A percentile compares a stretch with the other conserved stretches of the same genome.
Conservation (phyloP, 805 yeast genomes). For the Teunomyces stri region DNA sequence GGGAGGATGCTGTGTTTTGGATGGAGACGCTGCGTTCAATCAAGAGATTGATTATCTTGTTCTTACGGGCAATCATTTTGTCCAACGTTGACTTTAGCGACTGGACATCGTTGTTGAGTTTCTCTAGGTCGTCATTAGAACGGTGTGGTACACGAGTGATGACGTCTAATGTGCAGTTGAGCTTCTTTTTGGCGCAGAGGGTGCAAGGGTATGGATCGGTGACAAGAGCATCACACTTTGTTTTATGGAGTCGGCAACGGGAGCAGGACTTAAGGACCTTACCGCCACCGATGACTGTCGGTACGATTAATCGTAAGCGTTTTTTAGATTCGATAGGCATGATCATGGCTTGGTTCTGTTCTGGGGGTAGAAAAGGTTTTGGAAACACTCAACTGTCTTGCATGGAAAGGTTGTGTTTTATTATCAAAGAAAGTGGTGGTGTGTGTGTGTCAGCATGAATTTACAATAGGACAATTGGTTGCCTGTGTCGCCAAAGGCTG, state of each 20-base stretch:
- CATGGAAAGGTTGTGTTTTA: not conserved
- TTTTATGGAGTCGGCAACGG: slow-evolving; percentile 64
- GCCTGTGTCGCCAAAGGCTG: not conserved
- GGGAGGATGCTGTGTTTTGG: not conserved
- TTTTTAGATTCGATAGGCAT: slow-evolving; percentile 12
- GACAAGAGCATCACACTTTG: slow-evolving; percentile 56
- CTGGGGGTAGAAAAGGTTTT: not conserved
- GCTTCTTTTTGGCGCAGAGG: slow-evolving; percentile 50
- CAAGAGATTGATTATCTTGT: slow-evolving; percentile 14
- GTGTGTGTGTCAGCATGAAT: not conserved
- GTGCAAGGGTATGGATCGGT: slow-evolving; percentile 58
- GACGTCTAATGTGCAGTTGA: slow-evolving; percentile 53
- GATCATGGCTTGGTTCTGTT: slow-evolving; percentile 6
- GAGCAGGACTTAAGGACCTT: slow-evolving; percentile 50
- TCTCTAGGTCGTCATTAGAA: slow-evolving; percentile 29
- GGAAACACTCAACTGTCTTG: not conserved
- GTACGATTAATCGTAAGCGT: slow-evolving; percentile 12
- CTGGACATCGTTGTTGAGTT: slow-evolving; percentile 24
- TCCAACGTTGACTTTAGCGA: slow-evolving; percentile 22
- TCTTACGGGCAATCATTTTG: slow-evolving; percentile 20
- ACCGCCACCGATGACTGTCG: slow-evolving; percentile 11
- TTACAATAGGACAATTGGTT: not conserved
- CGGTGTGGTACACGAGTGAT: slow-evolving; percentile 47
- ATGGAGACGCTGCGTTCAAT: slow-evolving; percentile 7
- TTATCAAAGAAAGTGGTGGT: too few relatives aligned